These are phyloP conservation scores for Cyclocybe aegerita DNA, from an alignment of 768 basidiomycete genomes.

Conservation along the genomic window DNA sequence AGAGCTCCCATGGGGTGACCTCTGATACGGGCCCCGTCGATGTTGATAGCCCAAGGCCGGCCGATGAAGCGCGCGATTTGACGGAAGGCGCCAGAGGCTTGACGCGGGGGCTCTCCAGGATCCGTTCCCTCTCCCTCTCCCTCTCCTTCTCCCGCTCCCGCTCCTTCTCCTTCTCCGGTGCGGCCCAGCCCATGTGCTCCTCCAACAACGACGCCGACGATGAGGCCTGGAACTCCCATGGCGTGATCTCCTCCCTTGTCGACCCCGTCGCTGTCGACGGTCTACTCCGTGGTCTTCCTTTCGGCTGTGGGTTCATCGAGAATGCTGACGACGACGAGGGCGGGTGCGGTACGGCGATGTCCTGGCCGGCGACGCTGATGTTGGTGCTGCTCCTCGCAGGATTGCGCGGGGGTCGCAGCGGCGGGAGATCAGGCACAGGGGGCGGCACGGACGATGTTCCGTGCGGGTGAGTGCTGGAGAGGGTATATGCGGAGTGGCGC, in stretches of 20 bases:
- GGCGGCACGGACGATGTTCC: constrained; percentile 7
- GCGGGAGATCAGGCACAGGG: constrained; percentile 8
- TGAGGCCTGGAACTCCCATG: constrained; percentile 25
- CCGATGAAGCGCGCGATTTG: background rate
- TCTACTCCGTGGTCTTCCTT: background rate
- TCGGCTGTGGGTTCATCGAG: too few species aligned
- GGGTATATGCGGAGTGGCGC: constrained; percentile 29
- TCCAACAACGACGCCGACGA: background rate
- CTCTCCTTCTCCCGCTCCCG: background rate
- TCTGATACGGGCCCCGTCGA: constrained; percentile 14
- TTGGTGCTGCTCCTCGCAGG: constrained; percentile 20
- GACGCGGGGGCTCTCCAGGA: background rate
- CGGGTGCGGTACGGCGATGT: constrained; percentile 3
- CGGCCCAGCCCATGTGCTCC: background rate
- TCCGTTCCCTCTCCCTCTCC: constrained; percentile 1
- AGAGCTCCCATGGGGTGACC: constrained; percentile 18
- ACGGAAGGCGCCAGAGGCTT: background rate
- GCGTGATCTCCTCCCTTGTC: constrained; percentile 26
- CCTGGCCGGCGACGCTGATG: background rate
- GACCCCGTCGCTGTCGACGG: background rate
- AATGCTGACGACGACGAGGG: background rate
- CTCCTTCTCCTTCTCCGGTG: background rate
- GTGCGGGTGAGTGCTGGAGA: constrained; percentile 9
- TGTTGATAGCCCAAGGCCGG: background rate
- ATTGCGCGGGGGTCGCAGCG: constrained; percentile 31